Evolutionary conservation across 2,329 filamentous ascomycete genomes (phyloP).

Genomic region (Daldinia sp.): DNA sequence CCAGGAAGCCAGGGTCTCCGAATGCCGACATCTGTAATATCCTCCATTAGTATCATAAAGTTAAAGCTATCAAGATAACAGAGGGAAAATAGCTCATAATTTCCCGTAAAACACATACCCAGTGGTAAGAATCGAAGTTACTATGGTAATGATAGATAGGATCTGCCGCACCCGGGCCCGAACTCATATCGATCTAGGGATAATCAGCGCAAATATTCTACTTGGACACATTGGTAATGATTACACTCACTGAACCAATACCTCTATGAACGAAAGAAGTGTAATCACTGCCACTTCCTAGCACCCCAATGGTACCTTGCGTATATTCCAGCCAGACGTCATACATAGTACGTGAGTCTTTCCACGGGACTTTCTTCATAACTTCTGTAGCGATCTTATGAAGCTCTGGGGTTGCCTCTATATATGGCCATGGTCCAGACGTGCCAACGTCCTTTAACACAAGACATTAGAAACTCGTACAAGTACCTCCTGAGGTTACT

Average conservation of each 20-base stretch:
- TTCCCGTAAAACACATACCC: conserved; percentile 46
- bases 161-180: conserved; percentile 53
- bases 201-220: conserved; percentile 35
- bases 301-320: conserved; percentile 60
- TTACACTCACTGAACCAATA: conserved; percentile 51
- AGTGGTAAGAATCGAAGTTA: conserved; percentile 85
- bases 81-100: neutral
- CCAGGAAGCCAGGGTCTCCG: conserved; percentile 72
- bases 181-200: conserved; percentile 65
- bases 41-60: neutral
- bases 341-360: conserved; percentile 54
- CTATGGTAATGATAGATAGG: conserved; percentile 80
- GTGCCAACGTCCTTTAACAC: conserved; percentile 67
- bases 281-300: conserved; percentile 74
- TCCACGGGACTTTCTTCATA: conserved; percentile 68
- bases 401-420: conserved; percentile 71
- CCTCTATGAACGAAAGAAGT: conserved; percentile 70
- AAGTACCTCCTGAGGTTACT: neutral
- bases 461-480: neutral
- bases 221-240: conserved; percentile 46
- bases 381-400: conserved; percentile 71
- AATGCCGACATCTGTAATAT: conserved; percentile 71
- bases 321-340: conserved; percentile 52
- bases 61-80: neutral
- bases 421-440: conserved; percentile 63